Evolutionary conservation across 371 early-diverging fungal species (phyloP).

Genomic region (Haplosporangium sp.): DNA sequence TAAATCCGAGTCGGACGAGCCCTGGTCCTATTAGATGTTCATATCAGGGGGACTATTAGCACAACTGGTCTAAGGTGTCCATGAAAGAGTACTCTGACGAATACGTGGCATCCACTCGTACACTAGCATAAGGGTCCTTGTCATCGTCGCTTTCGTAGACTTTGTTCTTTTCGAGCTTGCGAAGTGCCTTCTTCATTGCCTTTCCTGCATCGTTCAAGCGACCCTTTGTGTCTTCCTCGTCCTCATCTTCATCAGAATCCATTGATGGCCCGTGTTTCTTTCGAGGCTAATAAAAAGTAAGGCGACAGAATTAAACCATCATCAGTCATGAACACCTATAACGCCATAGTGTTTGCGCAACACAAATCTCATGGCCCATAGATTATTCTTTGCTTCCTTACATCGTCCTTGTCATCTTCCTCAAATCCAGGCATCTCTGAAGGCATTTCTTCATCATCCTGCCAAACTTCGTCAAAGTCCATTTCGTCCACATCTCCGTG

Average conservation of each 20-base stretch:
- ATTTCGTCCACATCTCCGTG: slow-evolving; percentile 75
- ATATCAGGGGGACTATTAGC: background rate
- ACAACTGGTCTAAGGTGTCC: too few species aligned
- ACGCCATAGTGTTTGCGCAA: background rate
- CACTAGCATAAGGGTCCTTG: slow-evolving; percentile 79
- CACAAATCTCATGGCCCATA: too few species aligned
- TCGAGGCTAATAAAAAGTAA: slow-evolving; percentile 13
- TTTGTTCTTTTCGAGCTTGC: slow-evolving; percentile 76
- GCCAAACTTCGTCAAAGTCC: slow-evolving; percentile 80
- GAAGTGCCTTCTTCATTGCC: slow-evolving; percentile 78
- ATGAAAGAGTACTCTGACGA: too few species aligned
- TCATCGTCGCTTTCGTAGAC: slow-evolving; percentile 84
- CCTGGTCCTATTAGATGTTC: slow-evolving; percentile 57
- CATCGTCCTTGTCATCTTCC: slow-evolving; percentile 57
- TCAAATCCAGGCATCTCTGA: slow-evolving; percentile 67
- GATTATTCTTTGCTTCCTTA: slow-evolving; percentile 5
- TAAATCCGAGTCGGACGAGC: slow-evolving; percentile 61
- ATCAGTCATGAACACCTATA: slow-evolving; percentile 1
- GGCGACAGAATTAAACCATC: slow-evolving; percentile 14
- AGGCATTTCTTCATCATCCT: slow-evolving; percentile 88
- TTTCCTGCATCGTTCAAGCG: slow-evolving; percentile 42
- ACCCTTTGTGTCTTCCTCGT: slow-evolving; percentile 30
- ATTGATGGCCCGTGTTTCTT: slow-evolving; percentile 31
- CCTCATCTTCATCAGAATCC: slow-evolving; percentile 43
- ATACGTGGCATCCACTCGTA: slow-evolving; percentile 40